Evolutionary conservation across 352 stramenopile genomes (phyloP).

Genomic region (Plasmopara viticola): DNA sequence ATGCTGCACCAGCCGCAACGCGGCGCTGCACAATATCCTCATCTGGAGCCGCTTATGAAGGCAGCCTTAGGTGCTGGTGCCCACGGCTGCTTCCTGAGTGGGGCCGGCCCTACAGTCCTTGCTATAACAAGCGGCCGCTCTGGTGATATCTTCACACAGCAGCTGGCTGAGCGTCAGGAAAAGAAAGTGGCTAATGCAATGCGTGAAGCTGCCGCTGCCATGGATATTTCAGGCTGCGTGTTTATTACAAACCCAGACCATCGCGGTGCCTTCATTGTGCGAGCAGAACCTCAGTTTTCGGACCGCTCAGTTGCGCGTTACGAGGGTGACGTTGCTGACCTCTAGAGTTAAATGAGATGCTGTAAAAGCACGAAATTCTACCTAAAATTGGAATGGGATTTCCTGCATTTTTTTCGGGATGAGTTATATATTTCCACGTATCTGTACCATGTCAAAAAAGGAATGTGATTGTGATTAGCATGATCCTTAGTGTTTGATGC

Average conservation of each 20-base stretch:
- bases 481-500: too few relatives aligned
- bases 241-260: slow-evolving; percentile 96
- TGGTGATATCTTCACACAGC: slow-evolving; percentile 99
- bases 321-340: slow-evolving; percentile 75
- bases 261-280: slow-evolving; percentile 94
- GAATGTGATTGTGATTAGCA: too few relatives aligned
- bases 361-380: too few relatives aligned
- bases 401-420: too few relatives aligned
- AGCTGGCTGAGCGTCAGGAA: slow-evolving; percentile 79
- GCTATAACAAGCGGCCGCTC: slow-evolving; percentile 95
- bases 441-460: too few relatives aligned
- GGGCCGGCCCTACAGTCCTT: slow-evolving; percentile 96
- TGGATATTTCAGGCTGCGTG: slow-evolving; percentile 91
- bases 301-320: slow-evolving; percentile 74
- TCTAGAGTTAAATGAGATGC: slow-evolving; percentile 24
- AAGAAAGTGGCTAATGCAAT: slow-evolving; percentile 95
- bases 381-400: too few relatives aligned
- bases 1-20: slow-evolving; percentile 95
- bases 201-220: slow-evolving; percentile 86
- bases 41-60: slow-evolving; percentile 96
- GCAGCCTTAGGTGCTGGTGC: slow-evolving; percentile 91
- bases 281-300: slow-evolving; percentile 90
- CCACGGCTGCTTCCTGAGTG: slow-evolving; percentile 95
- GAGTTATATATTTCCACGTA: too few relatives aligned
- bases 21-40: slow-evolving; percentile 91